Evolutionary conservation across 441 rosid species (phyloP).

Genomic region (Omphalea diandra): DNA sequence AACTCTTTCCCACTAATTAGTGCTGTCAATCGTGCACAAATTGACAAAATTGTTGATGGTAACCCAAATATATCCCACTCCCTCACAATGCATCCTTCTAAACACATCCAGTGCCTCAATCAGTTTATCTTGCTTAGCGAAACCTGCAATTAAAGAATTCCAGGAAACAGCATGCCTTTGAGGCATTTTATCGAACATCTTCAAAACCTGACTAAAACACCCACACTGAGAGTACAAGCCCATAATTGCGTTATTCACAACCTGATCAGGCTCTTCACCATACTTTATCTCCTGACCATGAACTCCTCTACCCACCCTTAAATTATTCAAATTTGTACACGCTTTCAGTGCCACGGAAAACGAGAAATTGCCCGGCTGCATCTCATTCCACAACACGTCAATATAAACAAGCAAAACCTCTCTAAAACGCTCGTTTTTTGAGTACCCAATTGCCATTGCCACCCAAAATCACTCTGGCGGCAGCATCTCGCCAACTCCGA

Average conservation of each 20-base stretch:
- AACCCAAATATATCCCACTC: constrained; percentile 43
- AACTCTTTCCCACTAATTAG: constrained; percentile 40
- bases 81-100: constrained; percentile 41
- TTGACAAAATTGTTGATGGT: constrained; percentile 37
- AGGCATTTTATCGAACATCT: constrained; percentile 30
- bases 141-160: constrained; percentile 38
- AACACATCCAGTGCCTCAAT: constrained; percentile 33
- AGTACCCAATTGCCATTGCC: constrained; percentile 48
- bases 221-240: constrained; percentile 34
- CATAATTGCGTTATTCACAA: constrained; percentile 36
- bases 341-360: constrained; percentile 36
- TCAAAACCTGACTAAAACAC: constrained; percentile 28
- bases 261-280: constrained; percentile 38
- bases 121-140: constrained; percentile 24
- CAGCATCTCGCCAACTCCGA: constrained; percentile 24
- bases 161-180: constrained; percentile 41
- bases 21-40: constrained; percentile 38
- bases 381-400: constrained; percentile 25
- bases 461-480: constrained; percentile 39
- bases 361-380: constrained; percentile 33
- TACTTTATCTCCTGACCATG: constrained; percentile 44
- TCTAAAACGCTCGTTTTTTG: constrained; percentile 32
- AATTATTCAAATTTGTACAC: constrained; percentile 28
- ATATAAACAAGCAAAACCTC: constrained; percentile 32
- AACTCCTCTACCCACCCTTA: constrained; percentile 34